Base-by-base conservation (phyloP, 805 yeast species). In the Starmerella riodocensis region DNA sequence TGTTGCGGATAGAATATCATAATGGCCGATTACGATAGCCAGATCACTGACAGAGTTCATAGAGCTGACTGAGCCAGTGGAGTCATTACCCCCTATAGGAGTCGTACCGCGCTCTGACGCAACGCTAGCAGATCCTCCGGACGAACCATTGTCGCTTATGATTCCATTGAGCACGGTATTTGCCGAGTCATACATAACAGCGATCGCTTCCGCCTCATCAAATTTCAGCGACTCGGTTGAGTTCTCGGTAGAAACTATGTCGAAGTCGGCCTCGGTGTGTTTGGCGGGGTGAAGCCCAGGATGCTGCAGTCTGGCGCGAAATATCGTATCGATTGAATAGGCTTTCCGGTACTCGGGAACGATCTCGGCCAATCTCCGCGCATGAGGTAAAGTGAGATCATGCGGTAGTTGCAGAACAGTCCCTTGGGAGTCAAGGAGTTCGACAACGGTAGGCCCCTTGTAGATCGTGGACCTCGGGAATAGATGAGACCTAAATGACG, bases 301-400 rank as follows among this genome's bases (percentile, higher is more conserved):
- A 29, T 35, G 38, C 32, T 37, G 45, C 4, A 41, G 29, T 14
- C 42, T 39, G 20, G 34, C 32, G 36, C 97, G 69, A 55, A 74
- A 91, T 1, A 91, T 97, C 50, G 74, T 73, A 36, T 82, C 93
- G 46, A 79, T 73, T 22, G 93, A 66, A 56, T 65, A 88, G 14
- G 78, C 63, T 56, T 88, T 86, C 39, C 63, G 62, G 39, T 61
- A 56, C 3, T 69, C 62, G 2, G 73, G 64, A 16, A 67, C 68
- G n/a, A 66, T 64, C 40, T 78, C 73, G 2, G 95, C 85, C 24
- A 91, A 58, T 36, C 74, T 66, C 48, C 97, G 66, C 0, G 98
- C 98, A 64, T 80, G 72, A 0, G 99, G 97, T 25, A 86, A 63
- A 0, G 93, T 81, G 45, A 86, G 65, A 56, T 91, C 98, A 54